These are phyloP conservation scores for Rhynchosporium secalis DNA, from an alignment of 2,329 filamentous ascomycete genomes.

Conservation along the genomic window DNA sequence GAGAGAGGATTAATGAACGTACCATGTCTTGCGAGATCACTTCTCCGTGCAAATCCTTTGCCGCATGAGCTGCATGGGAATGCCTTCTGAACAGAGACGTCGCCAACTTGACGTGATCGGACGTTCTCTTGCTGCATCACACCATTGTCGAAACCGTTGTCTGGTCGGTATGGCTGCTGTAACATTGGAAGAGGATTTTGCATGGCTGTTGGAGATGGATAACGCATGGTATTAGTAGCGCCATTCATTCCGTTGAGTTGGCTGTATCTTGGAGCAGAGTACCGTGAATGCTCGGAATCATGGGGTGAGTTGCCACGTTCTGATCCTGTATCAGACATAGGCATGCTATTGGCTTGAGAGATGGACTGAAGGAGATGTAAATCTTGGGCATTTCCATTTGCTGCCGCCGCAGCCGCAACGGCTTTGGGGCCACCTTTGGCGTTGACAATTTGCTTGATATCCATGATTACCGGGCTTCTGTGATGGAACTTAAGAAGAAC, in stretches of 20 bases:
- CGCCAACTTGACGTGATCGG: constrained; percentile 28
- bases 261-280: constrained; percentile 36
- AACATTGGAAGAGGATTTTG: constrained; percentile 40
- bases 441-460: constrained; percentile 43
- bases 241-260: constrained; percentile 34
- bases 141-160: constrained; percentile 35
- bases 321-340: constrained; percentile 40
- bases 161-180: constrained; percentile 37
- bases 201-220: constrained; percentile 41
- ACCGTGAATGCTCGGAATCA: constrained; percentile 41
- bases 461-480: constrained; percentile 33
- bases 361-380: constrained; percentile 41
- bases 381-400: constrained; percentile 34
- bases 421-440: constrained; percentile 37
- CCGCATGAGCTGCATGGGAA: constrained; percentile 88
- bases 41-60: constrained; percentile 90
- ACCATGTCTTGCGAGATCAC: constrained; percentile 94
- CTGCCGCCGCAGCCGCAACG: constrained; percentile 33
- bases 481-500: constrained; percentile 5
- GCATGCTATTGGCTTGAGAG: constrained; percentile 37
- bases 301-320: constrained; percentile 41
- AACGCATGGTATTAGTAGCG: constrained; percentile 36
- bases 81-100: constrained; percentile 54
- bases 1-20: constrained; percentile 41
- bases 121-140: constrained; percentile 38